These are phyloP conservation scores for Porcisia deanei DNA, from an alignment of 208 protist genomes.

Conservation along the genomic window DNA sequence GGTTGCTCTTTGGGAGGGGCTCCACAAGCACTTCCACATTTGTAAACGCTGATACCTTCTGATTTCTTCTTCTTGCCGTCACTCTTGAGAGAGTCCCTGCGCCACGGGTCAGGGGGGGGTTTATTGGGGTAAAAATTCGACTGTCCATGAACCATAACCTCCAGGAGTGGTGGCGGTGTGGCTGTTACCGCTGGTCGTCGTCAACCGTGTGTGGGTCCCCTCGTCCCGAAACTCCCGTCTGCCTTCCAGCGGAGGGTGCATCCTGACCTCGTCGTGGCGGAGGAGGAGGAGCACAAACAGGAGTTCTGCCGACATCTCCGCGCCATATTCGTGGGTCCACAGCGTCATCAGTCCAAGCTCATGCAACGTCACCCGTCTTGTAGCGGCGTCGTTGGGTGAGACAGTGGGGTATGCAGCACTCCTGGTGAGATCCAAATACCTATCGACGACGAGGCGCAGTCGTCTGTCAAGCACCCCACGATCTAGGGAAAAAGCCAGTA, in stretches of 20 bases:
- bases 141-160: conserved; percentile 17
- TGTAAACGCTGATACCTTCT: not conserved
- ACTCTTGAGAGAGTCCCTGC: not conserved
- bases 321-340: conserved; percentile 72
- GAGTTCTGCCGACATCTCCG: conserved; percentile 39
- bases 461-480: conserved; percentile 34
- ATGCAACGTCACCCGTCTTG: conserved; percentile 30
- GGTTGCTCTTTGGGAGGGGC: too few relatives aligned
- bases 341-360: conserved; percentile 38
- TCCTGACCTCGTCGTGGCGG: conserved; percentile 12
- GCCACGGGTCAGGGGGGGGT: not conserved
- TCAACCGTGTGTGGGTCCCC: not conserved
- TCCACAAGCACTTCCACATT: not conserved
- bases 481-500: conserved; percentile 28
- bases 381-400: not conserved
- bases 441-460: conserved; percentile 25
- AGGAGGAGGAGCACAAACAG: conserved; percentile 46
- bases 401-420: not conserved
- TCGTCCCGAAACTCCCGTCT: not conserved
- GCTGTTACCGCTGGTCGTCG: conserved; percentile 5
- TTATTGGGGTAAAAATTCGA: conserved; percentile 8
- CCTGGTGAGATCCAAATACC: conserved; percentile 18
- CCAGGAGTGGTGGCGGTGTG: not conserved
- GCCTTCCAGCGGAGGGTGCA: conserved; percentile 16
- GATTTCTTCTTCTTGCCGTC: not conserved